Percentiles rank a stretch among this genome's conserved stretches.
phyloP scores from a whole-genome alignment of 768 basidiomycete species.

The Podaxis mareebaensis region DNA sequence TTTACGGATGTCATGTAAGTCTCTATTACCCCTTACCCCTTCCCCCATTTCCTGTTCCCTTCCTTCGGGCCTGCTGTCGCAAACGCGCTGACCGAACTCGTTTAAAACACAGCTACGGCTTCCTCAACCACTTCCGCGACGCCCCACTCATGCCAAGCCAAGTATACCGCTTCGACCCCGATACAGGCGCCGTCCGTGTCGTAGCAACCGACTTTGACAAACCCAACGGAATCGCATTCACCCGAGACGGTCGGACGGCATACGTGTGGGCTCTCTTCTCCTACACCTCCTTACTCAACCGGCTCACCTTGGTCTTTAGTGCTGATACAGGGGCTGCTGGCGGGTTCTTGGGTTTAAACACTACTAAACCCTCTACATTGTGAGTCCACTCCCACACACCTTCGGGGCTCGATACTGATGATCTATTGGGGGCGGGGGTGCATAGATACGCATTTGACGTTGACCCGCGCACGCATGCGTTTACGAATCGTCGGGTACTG shows the following conservation, averaged over 20 bases:
- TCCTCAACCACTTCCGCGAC: conserved; percentile 65
- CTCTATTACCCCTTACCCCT: not conserved
- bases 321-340: conserved; percentile 50
- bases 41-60: not conserved
- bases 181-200: conserved; percentile 62
- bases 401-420: not conserved
- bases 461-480: conserved; percentile 50
- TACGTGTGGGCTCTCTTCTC: conserved; percentile 49
- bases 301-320: conserved; percentile 28
- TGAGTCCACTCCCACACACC: conserved; percentile 30
- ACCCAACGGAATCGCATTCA: conserved; percentile 76
- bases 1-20: conserved; percentile 74
- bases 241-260: conserved; percentile 60
- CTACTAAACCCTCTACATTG: conserved; percentile 69
- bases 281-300: not conserved
- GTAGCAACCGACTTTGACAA: conserved; percentile 78
- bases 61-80: not conserved
- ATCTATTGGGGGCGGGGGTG: not conserved
- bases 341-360: conserved; percentile 49
- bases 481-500: conserved; percentile 62
- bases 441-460: conserved; percentile 72
- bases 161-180: conserved; percentile 75
- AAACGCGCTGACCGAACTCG: not conserved
- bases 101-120: conserved; percentile 52
- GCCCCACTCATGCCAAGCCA: conserved; percentile 67